Conservation (phyloP, 2,329 filamentous ascomycete species). For the Teratosphaeria pseudoeucalypti region DNA sequence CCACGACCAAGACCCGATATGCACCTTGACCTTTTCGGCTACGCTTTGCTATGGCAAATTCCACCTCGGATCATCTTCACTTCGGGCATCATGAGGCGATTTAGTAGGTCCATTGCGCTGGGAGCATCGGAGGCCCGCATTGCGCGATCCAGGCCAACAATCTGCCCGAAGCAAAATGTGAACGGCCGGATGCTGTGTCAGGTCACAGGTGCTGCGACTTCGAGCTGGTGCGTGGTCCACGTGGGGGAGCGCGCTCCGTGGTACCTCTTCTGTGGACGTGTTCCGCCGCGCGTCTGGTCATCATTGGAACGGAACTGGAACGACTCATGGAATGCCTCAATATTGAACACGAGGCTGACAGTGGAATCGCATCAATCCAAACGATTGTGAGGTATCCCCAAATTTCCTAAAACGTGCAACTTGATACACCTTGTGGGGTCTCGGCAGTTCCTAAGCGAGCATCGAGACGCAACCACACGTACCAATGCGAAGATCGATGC, state of each 20-base stretch:
- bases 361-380: not conserved
- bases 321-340: not conserved
- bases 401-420: not conserved
- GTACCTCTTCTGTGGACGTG: not conserved
- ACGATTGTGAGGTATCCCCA: not conserved
- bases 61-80: not conserved
- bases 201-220: not conserved
- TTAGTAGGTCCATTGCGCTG: not conserved
- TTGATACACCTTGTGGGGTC: not conserved
- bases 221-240: not conserved
- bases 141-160: not conserved
- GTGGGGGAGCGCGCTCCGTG: not conserved
- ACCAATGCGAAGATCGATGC: not conserved
- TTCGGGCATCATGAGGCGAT: not conserved
- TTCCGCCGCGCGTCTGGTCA: not conserved
- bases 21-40: not conserved
- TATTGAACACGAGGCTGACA: not conserved
- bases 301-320: not conserved
- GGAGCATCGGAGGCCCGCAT: not conserved
- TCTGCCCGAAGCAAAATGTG: not conserved
- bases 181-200: not conserved
- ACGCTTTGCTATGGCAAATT: not conserved
- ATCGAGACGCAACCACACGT: not conserved
- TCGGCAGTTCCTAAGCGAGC: not conserved
- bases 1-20: not conserved